Base-by-base conservation (phyloP, 257 asterid genomes). In the Perilla frutescens region DNA sequence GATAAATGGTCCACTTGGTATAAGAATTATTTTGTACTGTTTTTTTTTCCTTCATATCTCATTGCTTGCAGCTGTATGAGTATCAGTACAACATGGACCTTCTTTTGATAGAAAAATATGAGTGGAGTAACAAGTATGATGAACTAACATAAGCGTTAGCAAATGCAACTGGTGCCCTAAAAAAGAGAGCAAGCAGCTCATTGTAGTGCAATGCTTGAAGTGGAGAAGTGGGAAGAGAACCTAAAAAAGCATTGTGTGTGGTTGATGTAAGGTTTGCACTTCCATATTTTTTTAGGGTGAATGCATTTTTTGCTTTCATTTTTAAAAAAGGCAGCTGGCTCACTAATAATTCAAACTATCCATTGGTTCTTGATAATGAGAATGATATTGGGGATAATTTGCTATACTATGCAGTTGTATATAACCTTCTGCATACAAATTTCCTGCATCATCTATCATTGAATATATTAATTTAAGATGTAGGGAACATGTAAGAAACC, bases 11-110 rank as follows among this genome's bases (percentile, higher is more conserved):
- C 14, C 8, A 62, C 62, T 73, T 32, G 63, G 44, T 14, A 56
- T 48, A 9, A 60, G 20, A 13, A 44, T 12, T 40, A 51, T 53
- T 14, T 71, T 14, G 31, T 60, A 11, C 48, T 4, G 20, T 63
- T 73, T 14, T 71, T 50, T 26, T 15, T 36, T 59, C 60, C n/a
- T 54, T 20, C 55, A 65, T 47, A 11, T 53, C 68, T 48, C 39
- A 73, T 76, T 71, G 75, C 75, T 39, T 76, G 82, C 86, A 95
- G 98, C 96, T 95, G 58, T 87, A 86, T 73, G 97, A 92, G 68
- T 95, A 92, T 83, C 99, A 95, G 80, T 95, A 92, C 81, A 95
- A 85, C 72, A 89, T 95, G 96, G 99, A 98, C 51, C 91, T 95
- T 29, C 91, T 95, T 50, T 75, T 95, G 87, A 88, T 95, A 10